Evolutionary conservation across 2,329 filamentous ascomycete genomes (phyloP).

Genomic region (Beauveria caledonica): DNA sequence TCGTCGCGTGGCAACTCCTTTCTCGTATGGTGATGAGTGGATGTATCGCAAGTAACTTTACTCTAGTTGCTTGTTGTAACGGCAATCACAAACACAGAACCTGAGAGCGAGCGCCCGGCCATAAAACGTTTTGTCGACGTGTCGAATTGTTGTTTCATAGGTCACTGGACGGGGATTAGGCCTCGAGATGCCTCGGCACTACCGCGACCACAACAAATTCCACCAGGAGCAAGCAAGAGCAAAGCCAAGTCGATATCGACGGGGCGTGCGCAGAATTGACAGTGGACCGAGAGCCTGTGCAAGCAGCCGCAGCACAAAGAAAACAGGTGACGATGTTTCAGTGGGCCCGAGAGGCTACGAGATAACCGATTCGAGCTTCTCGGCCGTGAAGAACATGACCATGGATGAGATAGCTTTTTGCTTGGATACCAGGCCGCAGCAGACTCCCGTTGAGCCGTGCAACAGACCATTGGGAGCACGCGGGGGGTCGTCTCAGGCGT

Average conservation of each 20-base stretch:
- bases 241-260: neutral
- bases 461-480: neutral
- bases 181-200: neutral
- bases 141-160: constrained; percentile 3
- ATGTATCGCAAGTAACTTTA: neutral
- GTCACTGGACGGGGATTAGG: neutral
- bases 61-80: neutral
- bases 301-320: neutral
- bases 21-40: neutral
- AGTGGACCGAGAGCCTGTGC: neutral
- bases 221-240: neutral
- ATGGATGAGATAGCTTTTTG: neutral
- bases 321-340: constrained; percentile 3
- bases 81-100: neutral
- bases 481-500: neutral
- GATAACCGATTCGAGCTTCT: constrained; percentile 1
- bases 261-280: neutral
- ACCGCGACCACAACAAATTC: neutral
- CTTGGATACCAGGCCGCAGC: neutral
- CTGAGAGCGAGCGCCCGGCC: neutral
- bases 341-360: neutral
- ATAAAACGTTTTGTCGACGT: constrained; percentile 4
- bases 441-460: neutral
- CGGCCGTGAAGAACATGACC: neutral
- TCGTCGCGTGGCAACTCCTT: neutral